phyloP scores from a whole-genome alignment of 129 eudicot genomes.

The Artemisia argyi region DNA sequence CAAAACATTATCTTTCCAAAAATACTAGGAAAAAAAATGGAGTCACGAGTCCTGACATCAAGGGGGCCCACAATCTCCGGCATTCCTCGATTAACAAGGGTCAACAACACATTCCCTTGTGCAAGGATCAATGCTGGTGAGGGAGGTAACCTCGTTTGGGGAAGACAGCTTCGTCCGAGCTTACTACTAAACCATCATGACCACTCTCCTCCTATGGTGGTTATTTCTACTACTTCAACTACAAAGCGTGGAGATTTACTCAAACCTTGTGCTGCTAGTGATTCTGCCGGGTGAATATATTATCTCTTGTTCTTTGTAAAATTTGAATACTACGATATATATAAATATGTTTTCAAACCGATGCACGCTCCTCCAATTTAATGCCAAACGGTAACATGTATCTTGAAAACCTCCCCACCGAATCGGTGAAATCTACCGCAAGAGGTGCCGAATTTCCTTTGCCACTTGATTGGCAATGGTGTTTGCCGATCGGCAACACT shows the following conservation, averaged over 20 bases:
- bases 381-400: too few species aligned
- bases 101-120: conserved; percentile 31
- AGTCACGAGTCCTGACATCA: conserved; percentile 68
- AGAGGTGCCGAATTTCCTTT: too few species aligned
- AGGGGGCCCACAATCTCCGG: conserved; percentile 69
- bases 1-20: background rate
- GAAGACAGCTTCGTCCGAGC: conserved; percentile 81
- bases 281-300: conserved; percentile 62
- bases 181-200: conserved; percentile 51
- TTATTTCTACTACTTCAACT: background rate
- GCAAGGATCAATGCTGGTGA: conserved; percentile 32
- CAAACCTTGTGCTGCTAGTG: conserved; percentile 66
- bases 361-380: too few species aligned
- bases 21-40: conserved; percentile 38
- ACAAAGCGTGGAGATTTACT: conserved; percentile 24
- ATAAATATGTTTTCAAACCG: too few species aligned
- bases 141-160: conserved; percentile 75
- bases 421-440: too few species aligned
- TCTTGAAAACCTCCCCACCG: too few species aligned
- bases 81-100: conserved; percentile 43
- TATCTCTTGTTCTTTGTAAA: too few species aligned
- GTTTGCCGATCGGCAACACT: too few species aligned
- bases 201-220: conserved; percentile 31
- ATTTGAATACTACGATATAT: too few species aligned
- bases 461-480: too few species aligned